Base-by-base conservation (phyloP, 1,284 basidiomycete species). In the Moesziomyces parantarcticus region DNA sequence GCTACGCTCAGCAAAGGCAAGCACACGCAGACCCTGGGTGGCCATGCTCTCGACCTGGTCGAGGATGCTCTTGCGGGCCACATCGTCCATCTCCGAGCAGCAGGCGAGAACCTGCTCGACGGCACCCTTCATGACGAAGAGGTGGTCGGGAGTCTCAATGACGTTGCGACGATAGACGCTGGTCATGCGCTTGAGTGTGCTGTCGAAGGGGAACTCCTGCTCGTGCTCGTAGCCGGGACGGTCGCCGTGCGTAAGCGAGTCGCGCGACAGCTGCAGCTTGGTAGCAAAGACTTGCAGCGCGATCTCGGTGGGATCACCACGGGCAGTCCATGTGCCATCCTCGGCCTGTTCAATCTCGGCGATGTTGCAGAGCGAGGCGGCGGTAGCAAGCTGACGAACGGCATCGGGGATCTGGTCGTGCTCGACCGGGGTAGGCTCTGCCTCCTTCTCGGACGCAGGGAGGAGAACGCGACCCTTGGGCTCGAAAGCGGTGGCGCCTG, bases 271-370 rank as follows among this genome's bases (percentile, higher is more conserved):
- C 20, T 69, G 60, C 20, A 78, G 53, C 57, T 76, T 78, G 49
- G 63, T 57, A 3, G 75, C 66, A 42, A 81, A 75, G 22, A 79
- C 74, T 23, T 76, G 74, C 3, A 81, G 74, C 0, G 79, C 77
- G 39, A 79, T 73, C 52, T 81, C 79, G 32, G 79, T 81, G 5
- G 77, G 77, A 25, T 81, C 78, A 46, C 79, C 79, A 3, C 76
- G 71, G 9, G 77, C 76, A 4, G 48, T 39, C 68, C 76, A 79
- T 16, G 26, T 42, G 13, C 67, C 70, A 34, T 63, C 66, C 4
- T 64, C 54, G 41, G 47, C 34, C 46, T 76, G 55, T 18, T 61
- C 64, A 29, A 80, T 42, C 60, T 78, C 69, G 45, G 78, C 77
- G 34, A 79, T 66, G 58, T 80, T 80, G 53, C 77, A 79, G 46